Conservation (phyloP, 306 rosid species). For the Castanopsis chinensis region DNA sequence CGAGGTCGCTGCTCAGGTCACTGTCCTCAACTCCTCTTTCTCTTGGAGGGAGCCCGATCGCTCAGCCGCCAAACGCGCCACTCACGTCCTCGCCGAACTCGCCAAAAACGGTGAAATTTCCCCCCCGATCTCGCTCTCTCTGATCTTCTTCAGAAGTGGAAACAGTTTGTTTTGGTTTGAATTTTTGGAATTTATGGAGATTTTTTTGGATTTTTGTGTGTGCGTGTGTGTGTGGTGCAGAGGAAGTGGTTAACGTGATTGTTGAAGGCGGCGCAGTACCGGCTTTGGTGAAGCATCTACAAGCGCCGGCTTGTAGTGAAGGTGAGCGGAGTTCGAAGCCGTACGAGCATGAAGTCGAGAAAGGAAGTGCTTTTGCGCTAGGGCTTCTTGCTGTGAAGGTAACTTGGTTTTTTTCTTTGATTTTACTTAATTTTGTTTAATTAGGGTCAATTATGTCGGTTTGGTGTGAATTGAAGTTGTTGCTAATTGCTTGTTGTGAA, state of each 20-base stretch:
- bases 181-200: constrained; percentile 13
- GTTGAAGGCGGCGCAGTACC: constrained; percentile 96
- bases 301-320: constrained; percentile 60
- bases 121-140: constrained; percentile 40
- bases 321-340: constrained; percentile 54
- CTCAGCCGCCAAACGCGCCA: constrained; percentile 87
- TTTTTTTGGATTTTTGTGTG: constrained; percentile 7
- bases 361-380: constrained; percentile 92
- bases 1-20: constrained; percentile 63
- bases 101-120: constrained; percentile 74
- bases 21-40: constrained; percentile 63
- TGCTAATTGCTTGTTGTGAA: not conserved
- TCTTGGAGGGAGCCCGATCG: constrained; percentile 88
- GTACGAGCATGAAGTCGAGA: constrained; percentile 95
- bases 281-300: constrained; percentile 82
- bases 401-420: constrained; percentile 5
- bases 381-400: constrained; percentile 99
- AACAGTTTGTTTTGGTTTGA: not conserved
- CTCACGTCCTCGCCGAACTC: constrained; percentile 96
- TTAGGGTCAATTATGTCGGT: no score
- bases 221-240: constrained; percentile 33
- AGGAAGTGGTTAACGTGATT: constrained; percentile 91
- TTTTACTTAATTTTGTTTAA: not conserved
- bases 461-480: not conserved
- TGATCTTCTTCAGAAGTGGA: not conserved